Conservation (phyloP, 169 alveolate genomes). For the Plasmodium yoelii region DNA sequence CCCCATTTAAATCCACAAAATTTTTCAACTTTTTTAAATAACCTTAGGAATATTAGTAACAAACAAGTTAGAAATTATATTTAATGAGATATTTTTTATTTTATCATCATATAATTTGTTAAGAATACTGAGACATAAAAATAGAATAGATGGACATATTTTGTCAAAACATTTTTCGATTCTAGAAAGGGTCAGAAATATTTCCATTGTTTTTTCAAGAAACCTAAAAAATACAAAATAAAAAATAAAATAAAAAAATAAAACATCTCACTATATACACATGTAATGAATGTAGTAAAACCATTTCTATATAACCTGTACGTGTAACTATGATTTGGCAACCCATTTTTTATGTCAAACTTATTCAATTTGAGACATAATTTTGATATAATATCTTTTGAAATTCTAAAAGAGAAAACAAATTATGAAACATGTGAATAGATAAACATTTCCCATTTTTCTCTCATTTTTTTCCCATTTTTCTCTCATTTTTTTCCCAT, state of each 20-base stretch:
- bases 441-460: too few species aligned
- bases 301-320: constrained; percentile 22
- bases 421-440: background rate
- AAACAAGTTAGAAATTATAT: constrained; percentile 37
- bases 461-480: too few species aligned
- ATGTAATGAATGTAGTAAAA: too few species aligned
- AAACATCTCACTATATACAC: too few species aligned
- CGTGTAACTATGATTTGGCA: constrained; percentile 23
- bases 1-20: background rate
- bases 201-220: constrained; percentile 7
- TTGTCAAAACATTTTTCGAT: constrained; percentile 54
- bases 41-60: constrained; percentile 66
- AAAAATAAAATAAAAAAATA: background rate
- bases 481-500: too few species aligned
- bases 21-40: background rate
- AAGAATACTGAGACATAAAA: constrained; percentile 19
- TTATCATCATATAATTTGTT: constrained; percentile 17
- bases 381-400: constrained; percentile 22
- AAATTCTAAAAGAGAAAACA: constrained; percentile 19
- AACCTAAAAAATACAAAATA: constrained; percentile 11
- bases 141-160: background rate
- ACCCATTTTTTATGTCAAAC: constrained; percentile 18
- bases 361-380: constrained; percentile 7
- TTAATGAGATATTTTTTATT: constrained; percentile 31
- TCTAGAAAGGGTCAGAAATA: constrained; percentile 37